Conservation (phyloP, 352 stramenopile species). For the Phytophthora tentaculata region DNA sequence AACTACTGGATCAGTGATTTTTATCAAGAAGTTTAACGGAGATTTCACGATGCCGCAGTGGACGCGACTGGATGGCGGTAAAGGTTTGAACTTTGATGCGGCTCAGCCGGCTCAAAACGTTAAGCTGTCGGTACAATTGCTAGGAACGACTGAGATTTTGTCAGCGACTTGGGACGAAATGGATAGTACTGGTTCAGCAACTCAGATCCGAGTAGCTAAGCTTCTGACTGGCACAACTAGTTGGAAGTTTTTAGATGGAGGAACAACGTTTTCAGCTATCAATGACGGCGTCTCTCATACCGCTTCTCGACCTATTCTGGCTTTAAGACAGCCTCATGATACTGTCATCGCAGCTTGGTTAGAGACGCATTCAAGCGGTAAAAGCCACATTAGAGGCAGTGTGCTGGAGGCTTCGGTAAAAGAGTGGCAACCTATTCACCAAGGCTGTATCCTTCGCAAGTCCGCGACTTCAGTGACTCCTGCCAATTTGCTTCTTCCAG, state of each 20-base stretch:
- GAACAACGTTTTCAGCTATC: conserved; percentile 36
- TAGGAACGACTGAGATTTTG: conserved; percentile 32
- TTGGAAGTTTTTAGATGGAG: conserved; percentile 59
- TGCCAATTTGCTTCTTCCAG: conserved; percentile 55
- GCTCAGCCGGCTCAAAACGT: conserved; percentile 53
- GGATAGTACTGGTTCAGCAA: conserved; percentile 21
- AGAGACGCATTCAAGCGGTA: conserved; percentile 44
- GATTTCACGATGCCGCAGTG: conserved; percentile 45
- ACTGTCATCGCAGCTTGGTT: conserved; percentile 50
- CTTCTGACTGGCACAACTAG: conserved; percentile 11
- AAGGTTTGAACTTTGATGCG: conserved; percentile 54
- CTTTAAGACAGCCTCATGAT: conserved; percentile 11
- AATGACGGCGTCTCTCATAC: conserved; percentile 48
- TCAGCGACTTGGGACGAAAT: conserved; percentile 66
- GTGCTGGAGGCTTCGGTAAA: conserved; percentile 14
- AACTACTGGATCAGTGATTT: conserved; percentile 22
- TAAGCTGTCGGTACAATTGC: conserved; percentile 32
- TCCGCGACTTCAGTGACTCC: conserved; percentile 42
- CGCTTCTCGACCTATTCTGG: conserved; percentile 37
- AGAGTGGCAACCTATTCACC: conserved; percentile 59
- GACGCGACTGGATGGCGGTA: conserved; percentile 39
- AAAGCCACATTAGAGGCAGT: conserved; percentile 45
- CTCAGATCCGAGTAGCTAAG: conserved; percentile 54
- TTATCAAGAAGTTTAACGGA: conserved; percentile 53
- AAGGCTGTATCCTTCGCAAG: conserved; percentile 54